A percentile compares a stretch with the other conserved stretches of the same genome.
Conservation (phyloP, 1,284 basidiomycete genomes). For the Hymenochaete sp. region DNA sequence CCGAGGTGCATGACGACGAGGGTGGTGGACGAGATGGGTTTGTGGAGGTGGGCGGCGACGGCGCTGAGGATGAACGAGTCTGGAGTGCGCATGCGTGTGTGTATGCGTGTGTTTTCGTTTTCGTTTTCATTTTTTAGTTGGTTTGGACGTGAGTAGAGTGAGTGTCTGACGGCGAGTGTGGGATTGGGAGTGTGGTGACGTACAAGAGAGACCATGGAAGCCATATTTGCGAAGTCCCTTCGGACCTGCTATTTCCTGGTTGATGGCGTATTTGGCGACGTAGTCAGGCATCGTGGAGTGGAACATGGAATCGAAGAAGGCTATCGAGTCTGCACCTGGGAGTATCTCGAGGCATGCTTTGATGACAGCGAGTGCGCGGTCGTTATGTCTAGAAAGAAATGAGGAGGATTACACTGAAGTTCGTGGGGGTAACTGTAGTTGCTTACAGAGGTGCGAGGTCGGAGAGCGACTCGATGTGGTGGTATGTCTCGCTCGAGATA, state of each 20-base stretch:
- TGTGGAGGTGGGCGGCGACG: slow-evolving; percentile 50
- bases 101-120: too few relatives aligned
- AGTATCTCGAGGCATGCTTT: slow-evolving; percentile 53
- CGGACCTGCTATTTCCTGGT: slow-evolving; percentile 49
- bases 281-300: slow-evolving; percentile 68
- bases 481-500: slow-evolving; percentile 52
- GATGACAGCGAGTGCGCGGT: slow-evolving; percentile 52
- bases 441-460: slow-evolving; percentile 75
- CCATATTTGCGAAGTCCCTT: slow-evolving; percentile 79
- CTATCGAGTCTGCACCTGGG: slow-evolving; percentile 54
- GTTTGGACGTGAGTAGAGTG: too few relatives aligned
- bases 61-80: slow-evolving; percentile 56
- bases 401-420: not conserved
- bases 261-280: slow-evolving; percentile 71
- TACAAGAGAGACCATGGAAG: slow-evolving; percentile 76
- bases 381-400: slow-evolving; percentile 43
- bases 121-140: too few relatives aligned
- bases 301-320: slow-evolving; percentile 81
- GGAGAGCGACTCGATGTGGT: slow-evolving; percentile 66
- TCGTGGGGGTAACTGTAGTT: not conserved
- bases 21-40: slow-evolving; percentile 41
- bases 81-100: too few relatives aligned
- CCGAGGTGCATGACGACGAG: slow-evolving; percentile 80
- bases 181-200: slow-evolving; percentile 21
- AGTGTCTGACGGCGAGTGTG: slow-evolving; percentile 20